phyloP scores from a whole-genome alignment of 768 basidiomycete genomes.

The Leccinellum luteum region DNA sequence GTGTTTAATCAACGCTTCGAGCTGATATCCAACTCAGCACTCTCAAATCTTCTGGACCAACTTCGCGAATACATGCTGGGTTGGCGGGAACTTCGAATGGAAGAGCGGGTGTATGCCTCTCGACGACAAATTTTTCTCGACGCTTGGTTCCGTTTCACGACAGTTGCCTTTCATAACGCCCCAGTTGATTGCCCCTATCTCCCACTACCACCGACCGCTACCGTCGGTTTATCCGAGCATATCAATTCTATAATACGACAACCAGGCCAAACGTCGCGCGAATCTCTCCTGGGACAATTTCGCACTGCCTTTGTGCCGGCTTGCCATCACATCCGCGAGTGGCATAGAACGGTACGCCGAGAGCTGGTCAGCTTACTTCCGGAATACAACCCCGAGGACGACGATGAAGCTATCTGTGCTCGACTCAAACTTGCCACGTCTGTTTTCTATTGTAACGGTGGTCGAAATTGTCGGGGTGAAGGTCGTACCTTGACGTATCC shows the following conservation, averaged over 20 bases:
- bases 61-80: constrained; percentile 26
- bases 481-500: constrained; percentile 21
- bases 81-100: constrained; percentile 32
- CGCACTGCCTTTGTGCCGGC: constrained; percentile 13
- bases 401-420: constrained; percentile 14
- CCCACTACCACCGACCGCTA: constrained; percentile 28
- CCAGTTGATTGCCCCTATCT: constrained; percentile 18
- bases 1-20: background rate
- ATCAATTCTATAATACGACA: constrained; percentile 29
- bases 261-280: constrained; percentile 1
- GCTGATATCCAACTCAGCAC: constrained; percentile 19
- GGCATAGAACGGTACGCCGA: constrained; percentile 27
- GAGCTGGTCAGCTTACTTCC: constrained; percentile 29
- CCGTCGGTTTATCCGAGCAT: constrained; percentile 20
- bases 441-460: constrained; percentile 22
- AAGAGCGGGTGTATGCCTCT: constrained; percentile 26
- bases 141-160: constrained; percentile 25
- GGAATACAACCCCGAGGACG: constrained; percentile 14
- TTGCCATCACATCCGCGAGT: constrained; percentile 20
- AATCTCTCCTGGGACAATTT: constrained; percentile 17
- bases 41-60: constrained; percentile 15
- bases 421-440: constrained; percentile 30
- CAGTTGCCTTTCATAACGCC: constrained; percentile 10
- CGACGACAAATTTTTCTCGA: constrained; percentile 28
- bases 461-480: constrained; percentile 12